phyloP scores from a whole-genome alignment of 257 asterid genomes.

The Salvia miltiorrhiza region DNA sequence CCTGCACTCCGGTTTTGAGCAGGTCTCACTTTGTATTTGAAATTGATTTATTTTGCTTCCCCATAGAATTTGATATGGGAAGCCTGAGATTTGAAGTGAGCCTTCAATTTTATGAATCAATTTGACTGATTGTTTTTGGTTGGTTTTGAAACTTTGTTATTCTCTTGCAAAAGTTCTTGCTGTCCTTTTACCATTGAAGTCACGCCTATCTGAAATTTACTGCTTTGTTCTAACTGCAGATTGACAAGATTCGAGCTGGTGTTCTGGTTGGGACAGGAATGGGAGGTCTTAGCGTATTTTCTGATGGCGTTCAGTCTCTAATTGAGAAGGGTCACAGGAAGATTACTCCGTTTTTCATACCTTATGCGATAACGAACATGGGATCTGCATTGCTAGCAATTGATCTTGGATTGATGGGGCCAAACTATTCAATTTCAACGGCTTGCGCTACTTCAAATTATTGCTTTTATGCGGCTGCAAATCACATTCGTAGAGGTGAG shows the following conservation, averaged over 20 bases:
- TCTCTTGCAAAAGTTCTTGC: not conserved
- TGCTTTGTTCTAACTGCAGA: slow-evolving; percentile 28
- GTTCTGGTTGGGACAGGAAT: slow-evolving; percentile 56
- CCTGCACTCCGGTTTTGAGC: not conserved
- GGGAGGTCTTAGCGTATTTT: slow-evolving; percentile 45
- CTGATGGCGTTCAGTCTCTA: slow-evolving; percentile 43
- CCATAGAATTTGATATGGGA: not conserved
- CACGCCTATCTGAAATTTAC: not conserved
- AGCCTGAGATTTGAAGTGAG: not conserved
- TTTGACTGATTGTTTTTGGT: not conserved
- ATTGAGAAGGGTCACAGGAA: slow-evolving; percentile 46
- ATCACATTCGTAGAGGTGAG: slow-evolving; percentile 65
- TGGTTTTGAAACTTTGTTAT: not conserved
- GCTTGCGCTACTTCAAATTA: slow-evolving; percentile 75
- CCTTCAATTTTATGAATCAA: not conserved
- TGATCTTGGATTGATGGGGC: slow-evolving; percentile 72
- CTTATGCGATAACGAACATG: slow-evolving; percentile 52
- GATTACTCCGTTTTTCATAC: slow-evolving; percentile 51
- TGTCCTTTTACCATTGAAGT: not conserved
- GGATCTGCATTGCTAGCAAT: slow-evolving; percentile 57
- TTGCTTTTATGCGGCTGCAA: slow-evolving; percentile 67
- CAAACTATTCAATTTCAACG: slow-evolving; percentile 64
- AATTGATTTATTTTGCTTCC: not conserved
- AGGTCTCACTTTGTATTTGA: not conserved
- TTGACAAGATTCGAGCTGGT: slow-evolving; percentile 49